Conservation (phyloP, 441 rosid species). For the Croton setiger region DNA sequence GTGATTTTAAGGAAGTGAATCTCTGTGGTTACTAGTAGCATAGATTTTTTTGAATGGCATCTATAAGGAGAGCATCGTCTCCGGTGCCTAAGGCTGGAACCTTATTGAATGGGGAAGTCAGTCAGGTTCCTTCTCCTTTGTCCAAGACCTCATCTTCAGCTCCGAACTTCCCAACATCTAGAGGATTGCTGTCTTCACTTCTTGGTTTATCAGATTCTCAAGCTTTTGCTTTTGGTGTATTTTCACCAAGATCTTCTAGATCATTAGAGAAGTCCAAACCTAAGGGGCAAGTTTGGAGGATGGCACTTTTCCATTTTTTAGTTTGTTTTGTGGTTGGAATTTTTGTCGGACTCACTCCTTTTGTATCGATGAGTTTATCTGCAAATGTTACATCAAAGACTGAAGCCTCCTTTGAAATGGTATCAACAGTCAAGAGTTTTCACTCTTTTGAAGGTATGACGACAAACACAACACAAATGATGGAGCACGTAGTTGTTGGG, state of each 20-base stretch:
- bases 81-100: slow-evolving; percentile 53
- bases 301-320: slow-evolving; percentile 43
- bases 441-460: slow-evolving; percentile 19
- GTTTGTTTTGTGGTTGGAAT: slow-evolving; percentile 51
- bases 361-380: slow-evolving; percentile 36
- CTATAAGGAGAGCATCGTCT: slow-evolving; percentile 55
- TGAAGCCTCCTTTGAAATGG: slow-evolving; percentile 38
- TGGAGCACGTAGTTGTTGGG: slow-evolving; percentile 10
- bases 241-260: slow-evolving; percentile 42
- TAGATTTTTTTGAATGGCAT: slow-evolving; percentile 40
- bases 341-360: slow-evolving; percentile 49
- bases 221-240: slow-evolving; percentile 29
- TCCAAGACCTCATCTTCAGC: slow-evolving; percentile 44
- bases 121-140: slow-evolving; percentile 53
- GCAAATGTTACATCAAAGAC: slow-evolving; percentile 27
- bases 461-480: slow-evolving; percentile 20
- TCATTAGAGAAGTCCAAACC: slow-evolving; percentile 43
- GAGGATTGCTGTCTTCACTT: slow-evolving; percentile 40
- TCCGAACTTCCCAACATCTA: slow-evolving; percentile 33
- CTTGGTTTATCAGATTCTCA: slow-evolving; percentile 40
- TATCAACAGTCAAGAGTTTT: slow-evolving; percentile 29
- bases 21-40: not conserved
- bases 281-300: slow-evolving; percentile 50
- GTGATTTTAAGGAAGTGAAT: slow-evolving; percentile 6
- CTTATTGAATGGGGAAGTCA: slow-evolving; percentile 43